Conservation (phyloP, 805 yeast species). For the Saturnispora halmiae region DNA sequence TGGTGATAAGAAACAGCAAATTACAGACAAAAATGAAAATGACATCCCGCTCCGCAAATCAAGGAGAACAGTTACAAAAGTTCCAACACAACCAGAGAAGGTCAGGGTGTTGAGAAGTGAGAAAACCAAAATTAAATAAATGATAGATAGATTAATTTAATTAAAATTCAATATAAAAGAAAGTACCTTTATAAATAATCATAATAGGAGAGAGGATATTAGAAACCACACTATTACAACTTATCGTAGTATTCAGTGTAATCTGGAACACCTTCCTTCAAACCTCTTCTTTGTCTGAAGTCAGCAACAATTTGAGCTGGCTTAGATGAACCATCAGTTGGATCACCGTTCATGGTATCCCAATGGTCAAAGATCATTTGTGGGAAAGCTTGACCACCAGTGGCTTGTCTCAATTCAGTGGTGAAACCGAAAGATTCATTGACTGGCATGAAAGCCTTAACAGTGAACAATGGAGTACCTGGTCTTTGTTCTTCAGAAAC, state of each 20-base stretch:
- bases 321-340: slow-evolving; percentile 72
- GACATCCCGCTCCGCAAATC: no score
- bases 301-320: slow-evolving; percentile 51
- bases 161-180: slow-evolving; percentile 9
- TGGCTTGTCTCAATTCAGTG: slow-evolving; percentile 98
- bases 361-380: slow-evolving; percentile 99
- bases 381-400: slow-evolving; percentile 99
- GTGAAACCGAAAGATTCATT: slow-evolving; percentile 99
- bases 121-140: slow-evolving; percentile 1
- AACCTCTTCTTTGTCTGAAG: slow-evolving; percentile 90
- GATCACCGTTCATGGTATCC: slow-evolving; percentile 86
- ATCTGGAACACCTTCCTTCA: slow-evolving; percentile 96
- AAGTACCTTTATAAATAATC: slow-evolving; percentile 14
- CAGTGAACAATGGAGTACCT: slow-evolving; percentile 99
- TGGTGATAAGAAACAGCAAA: neutral
- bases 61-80: slow-evolving; percentile 7
- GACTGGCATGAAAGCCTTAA: slow-evolving; percentile 99
- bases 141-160: slow-evolving; percentile 5
- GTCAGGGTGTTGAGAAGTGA: slow-evolving; percentile 6
- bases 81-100: slow-evolving; percentile 5
- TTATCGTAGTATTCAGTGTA: slow-evolving; percentile 98
- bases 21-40: neutral
- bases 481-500: slow-evolving; percentile 99
- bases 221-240: slow-evolving; percentile 39
- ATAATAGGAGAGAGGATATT: slow-evolving; percentile 2